Conservation (phyloP, 139 green algal species). For the Chlamydomonas sphaeroides region DNA sequence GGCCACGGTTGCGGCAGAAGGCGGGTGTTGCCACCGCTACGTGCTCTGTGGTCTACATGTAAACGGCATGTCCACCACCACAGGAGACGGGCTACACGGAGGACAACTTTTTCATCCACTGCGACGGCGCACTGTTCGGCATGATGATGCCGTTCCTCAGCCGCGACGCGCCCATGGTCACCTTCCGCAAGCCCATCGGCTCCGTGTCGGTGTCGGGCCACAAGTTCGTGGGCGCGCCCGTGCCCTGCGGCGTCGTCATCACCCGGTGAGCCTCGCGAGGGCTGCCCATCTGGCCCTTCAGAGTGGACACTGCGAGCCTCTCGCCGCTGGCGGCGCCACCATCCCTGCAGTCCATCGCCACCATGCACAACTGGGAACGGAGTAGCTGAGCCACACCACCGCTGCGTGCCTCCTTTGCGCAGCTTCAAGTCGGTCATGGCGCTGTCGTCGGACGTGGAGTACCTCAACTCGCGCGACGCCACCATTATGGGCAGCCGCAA, state of each 20-base stretch:
- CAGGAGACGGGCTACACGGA: constrained; percentile 79
- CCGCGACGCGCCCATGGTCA: constrained; percentile 75
- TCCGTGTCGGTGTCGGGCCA: constrained; percentile 91
- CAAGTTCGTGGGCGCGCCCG: constrained; percentile 96
- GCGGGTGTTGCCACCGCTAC: too few relatives aligned
- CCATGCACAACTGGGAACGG: too few relatives aligned
- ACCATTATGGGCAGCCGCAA: constrained; percentile 98
- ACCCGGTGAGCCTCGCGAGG: constrained; percentile 63
- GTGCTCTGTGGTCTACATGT: too few relatives aligned
- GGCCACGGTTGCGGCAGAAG: too few relatives aligned
- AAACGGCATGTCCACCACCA: too few relatives aligned
- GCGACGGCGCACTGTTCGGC: constrained; percentile 91
- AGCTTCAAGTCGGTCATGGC: constrained; percentile 65
- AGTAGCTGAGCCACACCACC: too few relatives aligned
- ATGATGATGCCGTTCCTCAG: constrained; percentile 94
- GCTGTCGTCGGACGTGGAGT: constrained; percentile 88
- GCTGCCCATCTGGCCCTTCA: too few relatives aligned
- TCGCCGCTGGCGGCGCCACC: too few relatives aligned
- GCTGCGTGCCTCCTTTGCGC: too few relatives aligned
- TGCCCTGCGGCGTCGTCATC: constrained; percentile 93
- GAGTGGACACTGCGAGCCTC: too few relatives aligned
- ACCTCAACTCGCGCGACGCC: constrained; percentile 93
- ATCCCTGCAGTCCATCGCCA: too few relatives aligned
- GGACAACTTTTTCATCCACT: constrained; percentile 98
- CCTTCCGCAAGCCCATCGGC: constrained; percentile 97